These are phyloP conservation scores for Pezizomycotina sp. DNA, from an alignment of 2,329 filamentous ascomycete species.

Conservation along the genomic window DNA sequence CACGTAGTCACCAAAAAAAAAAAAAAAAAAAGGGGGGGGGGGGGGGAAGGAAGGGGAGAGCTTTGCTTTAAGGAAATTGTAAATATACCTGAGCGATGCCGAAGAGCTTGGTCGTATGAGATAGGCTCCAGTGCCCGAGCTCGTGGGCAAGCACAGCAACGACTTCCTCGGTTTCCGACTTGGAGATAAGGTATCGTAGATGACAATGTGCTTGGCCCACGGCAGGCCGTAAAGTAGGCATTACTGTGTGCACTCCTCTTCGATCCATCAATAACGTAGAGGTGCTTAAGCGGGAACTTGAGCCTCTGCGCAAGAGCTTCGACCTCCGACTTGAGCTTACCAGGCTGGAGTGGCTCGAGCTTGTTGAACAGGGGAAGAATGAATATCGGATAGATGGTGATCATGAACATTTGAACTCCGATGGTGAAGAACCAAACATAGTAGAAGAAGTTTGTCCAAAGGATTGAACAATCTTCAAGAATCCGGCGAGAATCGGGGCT, in stretches of 20 bases:
- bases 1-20: too few relatives aligned
- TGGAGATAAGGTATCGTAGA: constrained; percentile 97
- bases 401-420: constrained; percentile 78
- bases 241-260: constrained; percentile 80
- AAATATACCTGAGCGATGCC: constrained; percentile 58
- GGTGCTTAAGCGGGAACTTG: constrained; percentile 78
- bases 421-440: constrained; percentile 92
- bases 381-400: constrained; percentile 86
- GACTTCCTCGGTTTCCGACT: constrained; percentile 64
- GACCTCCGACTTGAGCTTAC: constrained; percentile 71
- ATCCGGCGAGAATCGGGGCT: constrained; percentile 75
- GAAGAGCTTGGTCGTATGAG: constrained; percentile 84
- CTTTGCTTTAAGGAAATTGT: background rate
- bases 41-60: too few relatives aligned
- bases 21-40: too few relatives aligned
- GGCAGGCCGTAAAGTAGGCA: constrained; percentile 87
- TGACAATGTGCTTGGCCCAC: constrained; percentile 99
- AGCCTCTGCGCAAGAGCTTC: constrained; percentile 69
- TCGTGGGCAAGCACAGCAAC: constrained; percentile 91
- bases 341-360: constrained; percentile 76
- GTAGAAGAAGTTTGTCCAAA: constrained; percentile 95
- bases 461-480: constrained; percentile 84
- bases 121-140: constrained; percentile 90
- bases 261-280: constrained; percentile 88
- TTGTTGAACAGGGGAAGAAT: constrained; percentile 98